Conservation (phyloP, 306 rosid species). For the Quercus engelmannii region DNA sequence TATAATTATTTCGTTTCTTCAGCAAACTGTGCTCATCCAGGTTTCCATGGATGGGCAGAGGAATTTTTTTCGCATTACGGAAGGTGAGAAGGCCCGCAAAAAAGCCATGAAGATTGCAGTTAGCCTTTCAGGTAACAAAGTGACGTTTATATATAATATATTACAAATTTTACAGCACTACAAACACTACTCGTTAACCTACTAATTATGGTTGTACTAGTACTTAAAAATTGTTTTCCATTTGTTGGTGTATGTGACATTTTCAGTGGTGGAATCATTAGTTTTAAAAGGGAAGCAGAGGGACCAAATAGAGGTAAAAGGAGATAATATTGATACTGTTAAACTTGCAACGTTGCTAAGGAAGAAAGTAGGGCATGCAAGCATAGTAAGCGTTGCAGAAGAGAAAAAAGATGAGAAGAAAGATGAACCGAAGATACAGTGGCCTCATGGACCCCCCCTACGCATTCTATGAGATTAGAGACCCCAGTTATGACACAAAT, state of each 20-base stretch:
- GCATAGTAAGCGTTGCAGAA: constrained; percentile 20
- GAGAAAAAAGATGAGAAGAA: not conserved
- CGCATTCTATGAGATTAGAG: too few species aligned
- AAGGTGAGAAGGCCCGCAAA: not conserved
- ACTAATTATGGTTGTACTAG: not conserved
- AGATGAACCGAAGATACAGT: not conserved
- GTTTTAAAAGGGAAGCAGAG: constrained; percentile 8
- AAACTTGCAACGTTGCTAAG: constrained; percentile 23
- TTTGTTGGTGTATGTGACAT: not conserved
- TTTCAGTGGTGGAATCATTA: constrained; percentile 20
- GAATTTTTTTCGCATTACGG: not conserved
- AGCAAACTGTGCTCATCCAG: constrained; percentile 37
- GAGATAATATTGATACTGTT: constrained; percentile 23
- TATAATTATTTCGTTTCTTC: not conserved
- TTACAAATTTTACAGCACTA: too few species aligned
- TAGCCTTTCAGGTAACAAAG: constrained; percentile 20
- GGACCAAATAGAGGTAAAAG: constrained; percentile 32
- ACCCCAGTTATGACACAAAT: not conserved
- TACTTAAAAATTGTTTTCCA: not conserved
- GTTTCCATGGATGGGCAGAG: constrained; percentile 12
- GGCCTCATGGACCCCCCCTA: not conserved
- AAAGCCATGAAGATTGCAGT: constrained; percentile 36
- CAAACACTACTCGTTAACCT: too few species aligned
- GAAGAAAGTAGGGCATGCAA: constrained; percentile 25
- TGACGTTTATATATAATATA: too few species aligned